These are phyloP conservation scores for Mycocentrospora acerina DNA, from an alignment of 2,329 filamentous ascomycete species.

Conservation along the genomic window DNA sequence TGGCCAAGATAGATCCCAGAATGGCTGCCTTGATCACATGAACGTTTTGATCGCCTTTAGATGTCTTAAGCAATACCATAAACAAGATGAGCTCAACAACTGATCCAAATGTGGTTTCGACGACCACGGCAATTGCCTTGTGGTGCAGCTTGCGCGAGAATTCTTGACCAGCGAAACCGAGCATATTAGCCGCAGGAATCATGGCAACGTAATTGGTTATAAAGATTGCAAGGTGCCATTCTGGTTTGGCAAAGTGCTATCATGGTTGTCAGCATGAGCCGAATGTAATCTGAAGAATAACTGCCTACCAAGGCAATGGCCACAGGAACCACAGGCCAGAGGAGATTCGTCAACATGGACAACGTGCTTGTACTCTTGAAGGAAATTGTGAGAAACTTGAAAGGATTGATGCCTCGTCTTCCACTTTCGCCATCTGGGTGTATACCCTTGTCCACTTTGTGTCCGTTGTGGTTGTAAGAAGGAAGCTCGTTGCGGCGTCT, in stretches of 20 bases:
- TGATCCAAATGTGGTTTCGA: conserved; percentile 65
- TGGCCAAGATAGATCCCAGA: conserved; percentile 79
- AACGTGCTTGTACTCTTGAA: conserved; percentile 64
- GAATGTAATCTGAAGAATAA: neutral
- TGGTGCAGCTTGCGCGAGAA: conserved; percentile 69
- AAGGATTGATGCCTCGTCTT: conserved; percentile 63
- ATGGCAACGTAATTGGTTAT: conserved; percentile 73
- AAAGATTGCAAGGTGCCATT: conserved; percentile 66
- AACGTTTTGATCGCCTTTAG: conserved; percentile 44
- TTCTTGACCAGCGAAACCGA: conserved; percentile 74
- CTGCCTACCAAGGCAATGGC: conserved; percentile 64
- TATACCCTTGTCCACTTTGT: conserved; percentile 46
- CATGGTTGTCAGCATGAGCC: conserved; percentile 4
- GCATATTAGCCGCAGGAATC: conserved; percentile 73
- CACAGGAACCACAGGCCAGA: conserved; percentile 74
- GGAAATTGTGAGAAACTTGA: conserved; percentile 64
- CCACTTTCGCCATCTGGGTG: conserved; percentile 66
- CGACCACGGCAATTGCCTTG: conserved; percentile 66
- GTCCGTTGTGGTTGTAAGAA: conserved; percentile 48
- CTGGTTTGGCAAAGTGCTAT: conserved; percentile 54
- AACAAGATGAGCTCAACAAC: conserved; percentile 83
- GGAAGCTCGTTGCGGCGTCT: conserved; percentile 27
- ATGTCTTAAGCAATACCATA: conserved; percentile 67
- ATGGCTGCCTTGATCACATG: conserved; percentile 83
- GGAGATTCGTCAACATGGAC: conserved; percentile 66